These are phyloP conservation scores for Fusarium austroafricanum DNA, from an alignment of 2,329 filamentous ascomycete species.

Conservation along the genomic window DNA sequence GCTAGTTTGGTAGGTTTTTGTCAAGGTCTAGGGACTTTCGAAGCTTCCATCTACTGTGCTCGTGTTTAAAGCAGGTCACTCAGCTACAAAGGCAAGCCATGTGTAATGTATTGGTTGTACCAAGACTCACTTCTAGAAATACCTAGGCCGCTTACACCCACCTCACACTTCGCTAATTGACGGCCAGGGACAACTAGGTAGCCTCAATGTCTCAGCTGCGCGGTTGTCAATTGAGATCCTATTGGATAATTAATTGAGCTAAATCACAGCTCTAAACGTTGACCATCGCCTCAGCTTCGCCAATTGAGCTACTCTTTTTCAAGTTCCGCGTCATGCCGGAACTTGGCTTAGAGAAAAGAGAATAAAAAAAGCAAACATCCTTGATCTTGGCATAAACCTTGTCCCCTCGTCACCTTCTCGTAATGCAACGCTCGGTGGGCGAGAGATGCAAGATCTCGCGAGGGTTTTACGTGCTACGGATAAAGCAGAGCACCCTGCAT, in stretches of 20 bases:
- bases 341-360: background rate
- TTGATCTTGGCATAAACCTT: constrained; percentile 17
- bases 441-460: constrained; percentile 10
- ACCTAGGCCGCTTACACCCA: background rate
- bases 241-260: constrained; percentile 1
- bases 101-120: background rate
- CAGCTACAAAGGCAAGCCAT: background rate
- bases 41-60: background rate
- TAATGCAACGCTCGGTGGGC: constrained; percentile 11
- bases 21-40: constrained; percentile 4
- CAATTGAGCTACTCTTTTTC: background rate
- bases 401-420: constrained; percentile 4
- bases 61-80: too few species aligned
- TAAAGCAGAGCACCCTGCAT: constrained; percentile 30
- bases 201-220: constrained; percentile 34
- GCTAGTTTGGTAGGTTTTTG: constrained; percentile 5
- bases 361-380: background rate
- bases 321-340: background rate
- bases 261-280: constrained; percentile 9
- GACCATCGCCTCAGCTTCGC: constrained; percentile 1
- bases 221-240: constrained; percentile 1
- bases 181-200: constrained; percentile 5
- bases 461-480: constrained; percentile 24
- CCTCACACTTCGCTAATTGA: constrained; percentile 24
- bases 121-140: constrained; percentile 19